Conservation (phyloP, 1,284 basidiomycete species). For the Tylopilus sp. region DNA sequence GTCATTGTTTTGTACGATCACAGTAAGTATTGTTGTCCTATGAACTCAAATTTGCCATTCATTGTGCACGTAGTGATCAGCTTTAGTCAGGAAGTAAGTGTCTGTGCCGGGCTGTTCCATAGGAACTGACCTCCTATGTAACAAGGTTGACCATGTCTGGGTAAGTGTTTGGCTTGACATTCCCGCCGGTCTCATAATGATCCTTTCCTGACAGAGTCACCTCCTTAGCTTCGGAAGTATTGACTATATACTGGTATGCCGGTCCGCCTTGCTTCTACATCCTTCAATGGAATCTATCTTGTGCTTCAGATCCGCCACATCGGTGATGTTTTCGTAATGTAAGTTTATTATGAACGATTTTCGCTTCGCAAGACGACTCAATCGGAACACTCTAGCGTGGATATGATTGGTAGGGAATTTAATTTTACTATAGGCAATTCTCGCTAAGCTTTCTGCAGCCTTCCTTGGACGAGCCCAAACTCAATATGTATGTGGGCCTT, state of each 20-base stretch:
- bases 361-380: background rate
- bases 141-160: slow-evolving; percentile 32
- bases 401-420: slow-evolving; percentile 20
- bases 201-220: background rate
- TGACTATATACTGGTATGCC: slow-evolving; percentile 27
- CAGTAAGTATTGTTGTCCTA: background rate
- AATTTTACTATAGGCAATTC: background rate
- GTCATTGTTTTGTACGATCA: slow-evolving; percentile 16
- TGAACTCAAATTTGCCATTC: background rate
- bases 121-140: background rate
- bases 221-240: slow-evolving; percentile 19
- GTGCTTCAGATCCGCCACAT: slow-evolving; percentile 34
- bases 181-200: background rate
- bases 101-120: background rate
- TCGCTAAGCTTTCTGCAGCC: slow-evolving; percentile 19
- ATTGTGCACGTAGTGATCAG: slow-evolving; percentile 15
- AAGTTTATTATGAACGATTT: slow-evolving; percentile 14
- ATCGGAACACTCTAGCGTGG: slow-evolving; percentile 21
- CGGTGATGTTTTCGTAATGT: slow-evolving; percentile 31
- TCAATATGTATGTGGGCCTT: slow-evolving; percentile 17
- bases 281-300: background rate
- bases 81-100: slow-evolving; percentile 22
- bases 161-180: slow-evolving; percentile 9
- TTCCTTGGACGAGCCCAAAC: slow-evolving; percentile 26
- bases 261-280: background rate